phyloP scores from a whole-genome alignment of 2,329 filamentous ascomycete genomes.

The Nemania sp. region DNA sequence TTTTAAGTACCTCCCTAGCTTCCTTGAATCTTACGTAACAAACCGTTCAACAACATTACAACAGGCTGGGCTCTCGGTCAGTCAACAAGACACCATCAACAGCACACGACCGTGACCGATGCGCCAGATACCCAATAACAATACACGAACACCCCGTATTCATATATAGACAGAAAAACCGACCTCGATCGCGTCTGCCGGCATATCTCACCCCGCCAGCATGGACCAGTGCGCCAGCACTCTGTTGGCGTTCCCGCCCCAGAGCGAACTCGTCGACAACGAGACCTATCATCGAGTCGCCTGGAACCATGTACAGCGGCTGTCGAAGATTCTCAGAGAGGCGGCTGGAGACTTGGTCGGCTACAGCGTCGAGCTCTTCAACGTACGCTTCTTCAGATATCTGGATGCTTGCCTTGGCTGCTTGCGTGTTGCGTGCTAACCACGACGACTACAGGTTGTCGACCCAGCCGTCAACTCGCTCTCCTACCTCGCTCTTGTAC shows the following conservation, averaged over 20 bases:
- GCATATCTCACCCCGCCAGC: constrained; percentile 8
- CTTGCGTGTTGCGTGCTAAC: constrained; percentile 6
- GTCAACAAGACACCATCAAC: not conserved
- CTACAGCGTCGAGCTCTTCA: constrained; percentile 47
- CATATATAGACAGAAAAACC: not conserved
- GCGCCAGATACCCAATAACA: not conserved
- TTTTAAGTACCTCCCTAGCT: not conserved
- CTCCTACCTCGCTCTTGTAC: constrained; percentile 55
- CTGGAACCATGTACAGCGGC: constrained; percentile 44
- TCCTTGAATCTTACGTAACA: not conserved
- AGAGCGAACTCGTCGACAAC: constrained; percentile 33
- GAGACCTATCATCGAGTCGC: constrained; percentile 48
- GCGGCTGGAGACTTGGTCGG: constrained; percentile 40
- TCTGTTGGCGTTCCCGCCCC: constrained; percentile 50
- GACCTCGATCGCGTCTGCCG: not conserved
- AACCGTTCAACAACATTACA: not conserved
- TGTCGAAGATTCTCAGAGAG: constrained; percentile 47
- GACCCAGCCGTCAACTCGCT: constrained; percentile 56
- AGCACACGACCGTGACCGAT: not conserved
- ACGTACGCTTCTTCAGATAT: constrained; percentile 39
- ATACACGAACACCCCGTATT: not conserved
- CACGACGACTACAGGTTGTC: constrained; percentile 44
- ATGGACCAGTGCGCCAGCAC: constrained; percentile 47
- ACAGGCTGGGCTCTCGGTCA: not conserved
- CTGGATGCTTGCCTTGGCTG: not conserved